Base-by-base conservation (phyloP, 176 grass and related monocot genomes). In the Oryza longistaminata region DNA sequence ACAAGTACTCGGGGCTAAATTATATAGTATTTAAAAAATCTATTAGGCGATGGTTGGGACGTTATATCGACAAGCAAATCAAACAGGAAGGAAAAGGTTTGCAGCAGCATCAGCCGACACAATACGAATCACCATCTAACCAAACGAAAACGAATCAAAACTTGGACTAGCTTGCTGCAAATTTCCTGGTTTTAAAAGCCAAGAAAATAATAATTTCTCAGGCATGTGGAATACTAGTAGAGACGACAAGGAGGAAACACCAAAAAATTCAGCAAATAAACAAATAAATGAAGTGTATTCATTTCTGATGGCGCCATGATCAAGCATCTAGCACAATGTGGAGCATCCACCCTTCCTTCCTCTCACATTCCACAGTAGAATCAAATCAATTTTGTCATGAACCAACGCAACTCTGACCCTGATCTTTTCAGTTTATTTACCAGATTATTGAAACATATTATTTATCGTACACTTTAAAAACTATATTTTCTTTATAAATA, bases 101-200 rank as follows among this genome's bases (percentile, higher is more conserved):
- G 21, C 26, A 19, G 26, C 40, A 31, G 48, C 70, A 5, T 7
- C 46, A 6, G 66, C 75, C 83, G 83, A 78, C 75, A 82, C 46
- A 19, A 27, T 15, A n/a, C 33, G 75, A 61, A 79, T 90, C 80
- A 52, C 82, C 88, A 27, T 82, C 68, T 58, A 79, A 83, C 88
- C 88, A 69, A 83, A 80, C 48, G 58, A 27, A 75, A 64, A 70
- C 64, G 84, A 81, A 80, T 69, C 81, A 45, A 60, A 74, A n/a
- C 68, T 12, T 26, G 31, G 45, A n/a, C 74, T 24, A n/a, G 39
- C 65, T 17, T 27, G 22, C 12, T 37, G 43, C 9, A 9, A 9
- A 68, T 53, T 53, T 72, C n/a, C 1, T 64, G 64, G 7, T 11
- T 44, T 33, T 14, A 2, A 68, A 74, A 25, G 4, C 50, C 50